Evolutionary conservation across 768 basidiomycete genomes (phyloP).

Genomic region (Amanita pseudoporphyria): DNA sequence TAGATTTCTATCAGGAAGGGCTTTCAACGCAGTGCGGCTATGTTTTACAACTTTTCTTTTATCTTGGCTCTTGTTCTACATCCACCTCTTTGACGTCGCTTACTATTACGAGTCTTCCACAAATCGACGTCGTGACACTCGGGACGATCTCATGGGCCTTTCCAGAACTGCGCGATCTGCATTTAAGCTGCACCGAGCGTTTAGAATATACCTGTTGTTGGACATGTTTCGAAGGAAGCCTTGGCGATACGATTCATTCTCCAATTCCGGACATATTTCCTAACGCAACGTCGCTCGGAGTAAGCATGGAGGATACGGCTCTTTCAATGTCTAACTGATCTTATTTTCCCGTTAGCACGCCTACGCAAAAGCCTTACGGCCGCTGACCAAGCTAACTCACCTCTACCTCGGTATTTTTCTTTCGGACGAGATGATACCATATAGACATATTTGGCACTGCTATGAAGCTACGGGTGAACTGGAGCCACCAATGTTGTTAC

Average conservation of each 20-base stretch:
- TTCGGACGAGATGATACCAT: conserved; percentile 40
- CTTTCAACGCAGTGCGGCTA: conserved; percentile 33
- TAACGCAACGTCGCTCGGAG: conserved; percentile 36
- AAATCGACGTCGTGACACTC: conserved; percentile 43
- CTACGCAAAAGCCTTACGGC: conserved; percentile 33
- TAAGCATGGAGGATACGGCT: conserved; percentile 24
- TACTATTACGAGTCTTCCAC: conserved; percentile 43
- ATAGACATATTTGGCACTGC: conserved; percentile 20
- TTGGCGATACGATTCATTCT: conserved; percentile 45
- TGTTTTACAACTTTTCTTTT: conserved; percentile 23
- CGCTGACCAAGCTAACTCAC: conserved; percentile 35
- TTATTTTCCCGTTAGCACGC: conserved; percentile 21
- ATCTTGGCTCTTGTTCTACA: conserved; percentile 17
- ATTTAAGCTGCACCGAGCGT: conserved; percentile 51
- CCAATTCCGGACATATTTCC: conserved; percentile 46
- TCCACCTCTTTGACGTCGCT: conserved; percentile 34
- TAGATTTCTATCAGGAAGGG: conserved; percentile 35
- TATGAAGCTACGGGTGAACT: background rate
- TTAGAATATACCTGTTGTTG: conserved; percentile 52
- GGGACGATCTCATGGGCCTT: conserved; percentile 35
- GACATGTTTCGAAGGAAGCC: conserved; percentile 54
- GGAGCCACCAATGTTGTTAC: background rate
- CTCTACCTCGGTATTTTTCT: conserved; percentile 58
- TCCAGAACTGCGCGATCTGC: conserved; percentile 35
- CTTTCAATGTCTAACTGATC: too few relatives aligned